Percentiles rank a stretch among this genome's conserved stretches.
These are phyloP conservation scores for Zoysia japonica DNA, from an alignment of 176 grass and related monocot genomes.

Conservation along the genomic window DNA sequence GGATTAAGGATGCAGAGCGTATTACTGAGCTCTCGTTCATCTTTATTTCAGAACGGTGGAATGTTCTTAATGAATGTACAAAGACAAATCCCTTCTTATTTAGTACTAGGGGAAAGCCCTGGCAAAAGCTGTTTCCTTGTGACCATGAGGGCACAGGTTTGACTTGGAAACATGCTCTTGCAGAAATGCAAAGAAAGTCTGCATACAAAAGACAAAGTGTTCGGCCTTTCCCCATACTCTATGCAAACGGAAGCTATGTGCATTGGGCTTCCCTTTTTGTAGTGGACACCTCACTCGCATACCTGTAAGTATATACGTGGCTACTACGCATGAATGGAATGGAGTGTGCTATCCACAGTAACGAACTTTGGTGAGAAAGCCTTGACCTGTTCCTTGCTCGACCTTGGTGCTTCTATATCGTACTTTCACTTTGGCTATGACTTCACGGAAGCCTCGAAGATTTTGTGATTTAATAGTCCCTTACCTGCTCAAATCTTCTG, in stretches of 20 bases:
- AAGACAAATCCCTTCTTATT: neutral
- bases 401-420: neutral
- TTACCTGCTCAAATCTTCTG: slow-evolving; percentile 11
- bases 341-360: slow-evolving; percentile 20
- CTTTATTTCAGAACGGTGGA: slow-evolving; percentile 33
- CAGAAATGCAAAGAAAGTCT: too few relatives aligned
- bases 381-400: neutral
- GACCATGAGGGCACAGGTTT: too few relatives aligned
- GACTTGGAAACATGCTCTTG: too few relatives aligned
- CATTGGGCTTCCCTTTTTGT: too few relatives aligned
- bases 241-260: too few relatives aligned
- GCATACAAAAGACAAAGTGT: too few relatives aligned
- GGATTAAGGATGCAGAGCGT: slow-evolving; percentile 1
- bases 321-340: slow-evolving; percentile 13
- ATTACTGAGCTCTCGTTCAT: slow-evolving; percentile 10
- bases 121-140: too few relatives aligned
- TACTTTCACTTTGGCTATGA: neutral
- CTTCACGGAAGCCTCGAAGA: neutral
- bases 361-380: slow-evolving; percentile 15
- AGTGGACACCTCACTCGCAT: neutral
- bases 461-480: neutral
- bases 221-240: too few relatives aligned
- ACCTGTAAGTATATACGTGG: slow-evolving; percentile 32
- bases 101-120: neutral
- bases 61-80: neutral